Evolutionary conservation across 2,329 filamentous ascomycete species (phyloP).

Genomic region (Torrubiellomyces zombiae): DNA sequence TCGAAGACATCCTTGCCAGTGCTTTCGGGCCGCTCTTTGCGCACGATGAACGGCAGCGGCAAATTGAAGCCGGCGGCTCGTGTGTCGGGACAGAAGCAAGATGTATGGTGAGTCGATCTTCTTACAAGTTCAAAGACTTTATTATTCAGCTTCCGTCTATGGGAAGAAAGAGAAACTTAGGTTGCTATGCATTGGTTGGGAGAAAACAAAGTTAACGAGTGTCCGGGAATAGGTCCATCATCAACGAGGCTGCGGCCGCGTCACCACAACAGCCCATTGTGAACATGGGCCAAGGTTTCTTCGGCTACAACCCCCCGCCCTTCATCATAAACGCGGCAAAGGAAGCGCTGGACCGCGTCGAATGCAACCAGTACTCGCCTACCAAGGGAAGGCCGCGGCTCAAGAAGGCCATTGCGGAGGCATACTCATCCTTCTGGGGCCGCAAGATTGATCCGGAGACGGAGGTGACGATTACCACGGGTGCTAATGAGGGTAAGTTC

Average conservation of each 20-base stretch:
- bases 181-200: too few species aligned
- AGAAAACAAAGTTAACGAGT: too few species aligned
- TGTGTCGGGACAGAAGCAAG: constrained; percentile 30
- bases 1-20: constrained; percentile 1
- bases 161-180: background rate
- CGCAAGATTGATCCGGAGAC: constrained; percentile 70
- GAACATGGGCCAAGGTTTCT: constrained; percentile 54
- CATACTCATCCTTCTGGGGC: constrained; percentile 82
- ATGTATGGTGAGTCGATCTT: constrained; percentile 30
- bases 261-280: constrained; percentile 48
- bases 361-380: constrained; percentile 97
- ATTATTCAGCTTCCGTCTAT: constrained; percentile 1
- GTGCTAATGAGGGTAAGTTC: constrained; percentile 54
- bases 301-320: constrained; percentile 83
- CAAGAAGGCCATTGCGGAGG: constrained; percentile 82
- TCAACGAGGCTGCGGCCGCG: constrained; percentile 48
- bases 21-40: constrained; percentile 2
- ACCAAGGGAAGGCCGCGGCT: constrained; percentile 84
- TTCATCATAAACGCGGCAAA: constrained; percentile 91
- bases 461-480: constrained; percentile 88
- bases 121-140: background rate
- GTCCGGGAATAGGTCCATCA: constrained; percentile 40
- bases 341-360: constrained; percentile 71
- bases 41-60: constrained; percentile 23
- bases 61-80: constrained; percentile 34